phyloP scores from a whole-genome alignment of 306 rosid species.

The Lathyrus tuberosus region DNA sequence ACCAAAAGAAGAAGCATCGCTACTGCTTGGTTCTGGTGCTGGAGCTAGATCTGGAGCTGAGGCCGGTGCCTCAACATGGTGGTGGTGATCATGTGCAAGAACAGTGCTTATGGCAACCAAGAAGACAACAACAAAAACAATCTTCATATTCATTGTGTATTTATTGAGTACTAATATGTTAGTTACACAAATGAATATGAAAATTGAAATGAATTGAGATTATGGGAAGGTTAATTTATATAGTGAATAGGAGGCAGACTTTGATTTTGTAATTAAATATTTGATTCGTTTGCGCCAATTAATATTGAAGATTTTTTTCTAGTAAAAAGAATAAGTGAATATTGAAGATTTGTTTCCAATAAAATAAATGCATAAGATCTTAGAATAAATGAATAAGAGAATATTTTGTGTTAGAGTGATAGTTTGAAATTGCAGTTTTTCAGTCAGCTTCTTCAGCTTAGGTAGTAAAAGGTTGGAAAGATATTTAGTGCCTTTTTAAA shows the following conservation, averaged over 20 bases:
- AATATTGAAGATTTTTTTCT: too few relatives aligned
- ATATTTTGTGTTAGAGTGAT: too few relatives aligned
- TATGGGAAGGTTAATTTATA: constrained; percentile 8
- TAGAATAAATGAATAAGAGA: too few relatives aligned
- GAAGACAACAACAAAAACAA: constrained; percentile 46
- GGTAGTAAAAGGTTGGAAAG: too few relatives aligned
- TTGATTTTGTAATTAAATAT: too few relatives aligned
- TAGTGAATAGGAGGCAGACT: not conserved
- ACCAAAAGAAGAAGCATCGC: constrained; percentile 43
- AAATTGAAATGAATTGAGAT: not conserved
- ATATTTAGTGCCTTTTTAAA: too few relatives aligned
- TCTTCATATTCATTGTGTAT: constrained; percentile 55
- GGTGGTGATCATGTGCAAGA: constrained; percentile 39
- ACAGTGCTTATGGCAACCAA: constrained; percentile 46
- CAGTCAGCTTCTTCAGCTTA: too few relatives aligned
- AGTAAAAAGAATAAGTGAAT: too few relatives aligned
- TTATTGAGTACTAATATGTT: not conserved
- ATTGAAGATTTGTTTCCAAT: too few relatives aligned
- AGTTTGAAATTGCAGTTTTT: too few relatives aligned
- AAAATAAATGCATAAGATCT: too few relatives aligned
- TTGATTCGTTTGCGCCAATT: too few relatives aligned
- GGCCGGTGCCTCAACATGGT: not conserved
- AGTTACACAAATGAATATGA: not conserved
- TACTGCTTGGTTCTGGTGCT: constrained; percentile 40
- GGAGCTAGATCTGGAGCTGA: constrained; percentile 26